Conservation (phyloP, 805 yeast species). For the Nematodospora valgi region DNA sequence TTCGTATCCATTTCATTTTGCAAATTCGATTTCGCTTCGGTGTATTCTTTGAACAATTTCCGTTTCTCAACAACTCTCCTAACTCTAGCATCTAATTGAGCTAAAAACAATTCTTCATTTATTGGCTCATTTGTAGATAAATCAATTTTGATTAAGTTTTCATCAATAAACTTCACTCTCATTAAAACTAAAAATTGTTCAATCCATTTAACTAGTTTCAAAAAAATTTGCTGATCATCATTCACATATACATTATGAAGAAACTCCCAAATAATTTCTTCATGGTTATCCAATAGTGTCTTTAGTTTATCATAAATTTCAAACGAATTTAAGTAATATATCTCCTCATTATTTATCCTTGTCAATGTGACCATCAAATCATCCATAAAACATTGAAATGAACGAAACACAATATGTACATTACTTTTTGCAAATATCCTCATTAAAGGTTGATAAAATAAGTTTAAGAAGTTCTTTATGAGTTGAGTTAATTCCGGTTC, state of each 20-base stretch:
- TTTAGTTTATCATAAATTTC: slow-evolving; percentile 69
- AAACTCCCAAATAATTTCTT: slow-evolving; percentile 67
- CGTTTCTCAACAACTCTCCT: slow-evolving; percentile 35
- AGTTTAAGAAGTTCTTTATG: slow-evolving; percentile 62
- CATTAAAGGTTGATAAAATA: slow-evolving; percentile 42
- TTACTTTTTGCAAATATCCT: slow-evolving; percentile 33
- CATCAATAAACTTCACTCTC: slow-evolving; percentile 52
- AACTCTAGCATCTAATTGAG: slow-evolving; percentile 41
- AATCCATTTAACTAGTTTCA: slow-evolving; percentile 71
- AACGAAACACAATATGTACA: slow-evolving; percentile 35
- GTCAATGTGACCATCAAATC: slow-evolving; percentile 68
- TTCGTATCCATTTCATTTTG: slow-evolving; percentile 27
- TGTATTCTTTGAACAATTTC: slow-evolving; percentile 32
- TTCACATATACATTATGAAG: slow-evolving; percentile 78
- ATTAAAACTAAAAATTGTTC: slow-evolving; percentile 61
- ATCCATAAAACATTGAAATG: slow-evolving; percentile 35
- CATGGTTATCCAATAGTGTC: slow-evolving; percentile 65
- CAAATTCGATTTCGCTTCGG: slow-evolving; percentile 18
- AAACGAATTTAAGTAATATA: slow-evolving; percentile 44
- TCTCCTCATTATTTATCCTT: slow-evolving; percentile 51
- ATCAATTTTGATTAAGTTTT: slow-evolving; percentile 35
- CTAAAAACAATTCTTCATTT: slow-evolving; percentile 28
- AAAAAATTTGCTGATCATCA: slow-evolving; percentile 70
- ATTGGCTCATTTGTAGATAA: slow-evolving; percentile 23
- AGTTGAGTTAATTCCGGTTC: slow-evolving; percentile 80